phyloP scores from a whole-genome alignment of 805 yeast genomes.

The Cyberlindnera euphorbiiphila region DNA sequence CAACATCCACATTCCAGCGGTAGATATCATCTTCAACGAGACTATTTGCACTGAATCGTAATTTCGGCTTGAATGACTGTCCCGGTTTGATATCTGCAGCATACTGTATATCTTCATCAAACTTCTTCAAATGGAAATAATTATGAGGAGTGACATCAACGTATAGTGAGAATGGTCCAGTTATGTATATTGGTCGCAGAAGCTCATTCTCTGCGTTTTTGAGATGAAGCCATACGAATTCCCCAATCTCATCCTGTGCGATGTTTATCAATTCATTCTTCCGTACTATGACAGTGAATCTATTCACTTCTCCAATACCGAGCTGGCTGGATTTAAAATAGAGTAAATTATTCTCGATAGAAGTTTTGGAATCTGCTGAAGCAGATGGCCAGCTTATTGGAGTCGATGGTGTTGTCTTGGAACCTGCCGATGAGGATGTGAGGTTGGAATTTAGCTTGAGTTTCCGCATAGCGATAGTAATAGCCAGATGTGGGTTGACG shows the following conservation, averaged over 20 bases:
- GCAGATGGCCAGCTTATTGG: conserved; percentile 4
- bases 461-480: conserved; percentile 1
- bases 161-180: conserved; percentile 87
- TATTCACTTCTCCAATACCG: conserved; percentile 21
- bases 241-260: conserved; percentile 14
- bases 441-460: conserved; percentile 1
- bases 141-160: conserved; percentile 72
- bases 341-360: conserved; percentile 12
- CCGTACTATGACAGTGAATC: conserved; percentile 12
- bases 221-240: conserved; percentile 46
- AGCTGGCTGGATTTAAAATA: conserved; percentile 13
- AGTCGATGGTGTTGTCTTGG: conserved; percentile 1
- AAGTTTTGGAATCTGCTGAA: neutral
- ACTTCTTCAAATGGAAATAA: conserved; percentile 48
- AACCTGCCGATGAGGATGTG: neutral
- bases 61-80: conserved; percentile 55
- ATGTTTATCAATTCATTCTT: neutral
- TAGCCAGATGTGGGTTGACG: too few species aligned
- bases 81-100: conserved; percentile 65
- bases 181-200: conserved; percentile 75
- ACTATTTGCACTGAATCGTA: conserved; percentile 47
- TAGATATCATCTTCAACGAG: conserved; percentile 33
- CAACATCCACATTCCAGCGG: conserved; percentile 76
- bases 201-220: conserved; percentile 71
- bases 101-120: conserved; percentile 40